Base-by-base conservation (phyloP, 768 basidiomycete species). In the Rhodotorula toruloides region DNA sequence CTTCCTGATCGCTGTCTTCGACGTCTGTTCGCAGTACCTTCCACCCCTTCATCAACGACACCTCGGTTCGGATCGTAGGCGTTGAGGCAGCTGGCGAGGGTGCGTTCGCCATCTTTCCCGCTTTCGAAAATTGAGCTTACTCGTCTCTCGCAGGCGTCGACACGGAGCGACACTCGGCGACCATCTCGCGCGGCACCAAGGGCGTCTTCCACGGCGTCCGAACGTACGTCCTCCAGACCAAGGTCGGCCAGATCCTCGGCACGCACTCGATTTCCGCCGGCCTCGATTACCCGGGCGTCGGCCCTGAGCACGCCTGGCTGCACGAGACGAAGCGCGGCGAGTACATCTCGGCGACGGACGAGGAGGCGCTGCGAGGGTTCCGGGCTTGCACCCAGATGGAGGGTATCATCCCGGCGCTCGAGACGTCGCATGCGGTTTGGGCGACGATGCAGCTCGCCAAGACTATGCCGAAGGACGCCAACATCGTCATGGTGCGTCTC, bases 21-120 rank as follows among this genome's bases (percentile, higher is more conserved):
- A n/a, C n/a, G n/a, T n/a, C n/a, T n/a, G n/a, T n/a, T n/a, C 21
- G 22, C 54, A 61, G 93, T 36, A 87, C 93, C 17, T 99, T 99
- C 84, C 90, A 90, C 77, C 90, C 97, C 73, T 99, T 98, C 79
- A 93, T 98, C 76, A 80, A 82, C 13, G 91, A 98, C 76, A 87
- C 89, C 78, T 81, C 77, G 50, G 93, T 98, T 31, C 83, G 87
- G 43, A 80, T 99, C 39, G 79, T 98, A 39, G 96, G 96, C 67
- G 94, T 99, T 16, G 96, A 99, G 76, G 96, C 96, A 47, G 96
- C 92, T 64, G 96, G 96, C 58, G 91, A 98, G 82, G 96, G 93
- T 87, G 58, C 67, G 79, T 72, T 21, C 2, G 7, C 13, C 32
- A 2, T 16, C 44, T 39, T 53, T 44, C 27, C 37, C 44, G 36